A percentile compares a stretch with the other conserved stretches of the same genome.
Evolutionary conservation across 495 filamentous ascomycete genomes (phyloP).

Genomic region (Penicillium bovifimosum): DNA sequence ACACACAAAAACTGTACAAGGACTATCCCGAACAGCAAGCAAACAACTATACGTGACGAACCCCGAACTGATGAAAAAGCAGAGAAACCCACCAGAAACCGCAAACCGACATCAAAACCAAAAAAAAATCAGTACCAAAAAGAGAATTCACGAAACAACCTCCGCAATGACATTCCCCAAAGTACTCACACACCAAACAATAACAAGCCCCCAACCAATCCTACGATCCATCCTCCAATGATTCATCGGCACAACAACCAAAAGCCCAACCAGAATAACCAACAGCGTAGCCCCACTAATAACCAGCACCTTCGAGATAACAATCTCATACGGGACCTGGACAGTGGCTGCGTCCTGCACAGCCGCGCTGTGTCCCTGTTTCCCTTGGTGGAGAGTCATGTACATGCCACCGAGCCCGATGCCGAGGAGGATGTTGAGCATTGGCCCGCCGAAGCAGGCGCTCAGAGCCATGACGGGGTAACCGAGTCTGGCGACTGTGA

Average conservation of each 20-base stretch:
- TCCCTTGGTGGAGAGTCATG: slow-evolving; percentile 56
- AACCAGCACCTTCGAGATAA: slow-evolving; percentile 76
- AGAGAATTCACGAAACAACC: slow-evolving; percentile 36
- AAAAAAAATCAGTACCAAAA: background rate
- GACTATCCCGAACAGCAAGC: background rate
- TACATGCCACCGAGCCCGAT: slow-evolving; percentile 85
- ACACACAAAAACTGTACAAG: background rate
- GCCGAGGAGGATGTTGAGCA: slow-evolving; percentile 95
- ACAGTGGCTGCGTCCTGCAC: background rate
- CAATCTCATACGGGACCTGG: slow-evolving; percentile 58
- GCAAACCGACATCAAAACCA: background rate
- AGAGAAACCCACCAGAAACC: background rate
- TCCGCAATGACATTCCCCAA: slow-evolving; percentile 80
- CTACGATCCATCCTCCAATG: slow-evolving; percentile 82
- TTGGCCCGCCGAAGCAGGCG: slow-evolving; percentile 94
- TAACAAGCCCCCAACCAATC: slow-evolving; percentile 78
- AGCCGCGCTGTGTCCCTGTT: slow-evolving; percentile 15
- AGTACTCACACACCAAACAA: slow-evolving; percentile 83
- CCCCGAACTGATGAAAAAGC: background rate
- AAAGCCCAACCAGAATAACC: slow-evolving; percentile 68
- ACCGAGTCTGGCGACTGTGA: slow-evolving; percentile 87
- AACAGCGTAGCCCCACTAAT: slow-evolving; percentile 77
- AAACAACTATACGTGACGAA: background rate
- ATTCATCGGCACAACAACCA: slow-evolving; percentile 79
- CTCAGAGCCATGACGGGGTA: slow-evolving; percentile 94